These are phyloP conservation scores for Delonix regia DNA, from an alignment of 306 rosid species.

Conservation along the genomic window DNA sequence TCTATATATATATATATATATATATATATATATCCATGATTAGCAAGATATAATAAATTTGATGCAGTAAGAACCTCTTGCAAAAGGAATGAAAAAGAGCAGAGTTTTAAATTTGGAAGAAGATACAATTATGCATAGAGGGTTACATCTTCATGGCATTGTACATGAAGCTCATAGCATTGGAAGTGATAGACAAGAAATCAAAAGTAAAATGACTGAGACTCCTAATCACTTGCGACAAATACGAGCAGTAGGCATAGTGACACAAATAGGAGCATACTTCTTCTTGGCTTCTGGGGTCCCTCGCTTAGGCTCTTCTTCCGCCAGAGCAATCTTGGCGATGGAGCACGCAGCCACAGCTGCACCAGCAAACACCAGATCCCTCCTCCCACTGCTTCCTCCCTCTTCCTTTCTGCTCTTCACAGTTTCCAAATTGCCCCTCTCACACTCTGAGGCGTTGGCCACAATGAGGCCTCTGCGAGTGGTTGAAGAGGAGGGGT, in stretches of 20 bases:
- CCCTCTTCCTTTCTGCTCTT: constrained; percentile 42
- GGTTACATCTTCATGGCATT: not conserved
- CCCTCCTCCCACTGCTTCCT: constrained; percentile 56
- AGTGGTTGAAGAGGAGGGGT: not conserved
- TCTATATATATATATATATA: too few relatives aligned
- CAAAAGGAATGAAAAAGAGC: not conserved
- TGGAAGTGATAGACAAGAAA: not conserved
- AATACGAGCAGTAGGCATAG: constrained; percentile 71
- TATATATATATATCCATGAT: too few relatives aligned
- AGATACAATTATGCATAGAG: not conserved
- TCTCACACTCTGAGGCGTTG: constrained; percentile 43
- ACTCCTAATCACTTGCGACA: constrained; percentile 50
- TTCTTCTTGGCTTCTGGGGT: constrained; percentile 56
- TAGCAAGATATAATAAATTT: not conserved
- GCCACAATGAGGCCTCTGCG: constrained; percentile 41
- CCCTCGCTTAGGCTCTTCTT: constrained; percentile 55
- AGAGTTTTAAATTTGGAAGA: not conserved
- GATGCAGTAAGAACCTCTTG: not conserved
- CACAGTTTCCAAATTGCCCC: constrained; percentile 28
- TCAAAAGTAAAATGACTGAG: not conserved
- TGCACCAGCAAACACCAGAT: constrained; percentile 52
- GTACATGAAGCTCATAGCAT: not conserved
- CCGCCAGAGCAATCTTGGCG: constrained; percentile 59
- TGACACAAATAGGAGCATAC: constrained; percentile 59
- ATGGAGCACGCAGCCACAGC: constrained; percentile 52